Percentiles rank a stretch among this genome's conserved stretches.
phyloP scores from a whole-genome alignment of 2,329 filamentous ascomycete species.

The Microsporum canis region DNA sequence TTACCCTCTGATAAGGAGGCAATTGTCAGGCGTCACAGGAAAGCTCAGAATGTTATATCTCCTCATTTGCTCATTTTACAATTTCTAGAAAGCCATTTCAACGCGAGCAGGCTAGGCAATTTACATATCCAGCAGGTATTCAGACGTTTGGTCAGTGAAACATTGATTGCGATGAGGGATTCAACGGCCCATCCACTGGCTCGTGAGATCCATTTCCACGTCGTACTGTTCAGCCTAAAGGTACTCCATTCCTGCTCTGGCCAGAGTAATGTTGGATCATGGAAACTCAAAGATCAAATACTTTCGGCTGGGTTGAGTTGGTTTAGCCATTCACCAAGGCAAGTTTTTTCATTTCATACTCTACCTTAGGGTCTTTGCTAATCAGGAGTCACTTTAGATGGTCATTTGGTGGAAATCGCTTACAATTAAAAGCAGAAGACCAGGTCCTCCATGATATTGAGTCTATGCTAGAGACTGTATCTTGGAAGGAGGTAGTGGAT shows the following conservation, averaged over 20 bases:
- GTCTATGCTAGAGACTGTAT: slow-evolving; percentile 52
- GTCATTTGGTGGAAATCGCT: slow-evolving; percentile 88
- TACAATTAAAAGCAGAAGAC: slow-evolving; percentile 89
- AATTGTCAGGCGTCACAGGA: slow-evolving; percentile 63
- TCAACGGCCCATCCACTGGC: slow-evolving; percentile 73
- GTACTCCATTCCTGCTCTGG: slow-evolving; percentile 61
- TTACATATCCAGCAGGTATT: slow-evolving; percentile 72
- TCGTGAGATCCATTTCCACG: slow-evolving; percentile 81
- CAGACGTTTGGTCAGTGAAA: slow-evolving; percentile 65
- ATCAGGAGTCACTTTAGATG: slow-evolving; percentile 42
- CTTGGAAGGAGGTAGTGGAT: slow-evolving; percentile 39
- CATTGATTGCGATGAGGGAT: slow-evolving; percentile 60
- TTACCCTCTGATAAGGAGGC: slow-evolving; percentile 73
- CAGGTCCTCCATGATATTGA: slow-evolving; percentile 68
- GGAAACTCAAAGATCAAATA: slow-evolving; percentile 79
- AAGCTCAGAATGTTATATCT: slow-evolving; percentile 69
- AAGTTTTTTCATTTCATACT: slow-evolving; percentile 13
- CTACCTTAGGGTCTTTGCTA: slow-evolving; percentile 1
- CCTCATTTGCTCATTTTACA: slow-evolving; percentile 79
- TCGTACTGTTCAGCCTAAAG: slow-evolving; percentile 69
- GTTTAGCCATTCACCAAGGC: slow-evolving; percentile 69
- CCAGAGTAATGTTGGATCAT: slow-evolving; percentile 54
- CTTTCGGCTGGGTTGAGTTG: slow-evolving; percentile 76
- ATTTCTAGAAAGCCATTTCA: slow-evolving; percentile 90
- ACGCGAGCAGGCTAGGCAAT: slow-evolving; percentile 76